Conservation (phyloP, 225 moss, liverwort and hornwort species). For the Asterella californica region DNA sequence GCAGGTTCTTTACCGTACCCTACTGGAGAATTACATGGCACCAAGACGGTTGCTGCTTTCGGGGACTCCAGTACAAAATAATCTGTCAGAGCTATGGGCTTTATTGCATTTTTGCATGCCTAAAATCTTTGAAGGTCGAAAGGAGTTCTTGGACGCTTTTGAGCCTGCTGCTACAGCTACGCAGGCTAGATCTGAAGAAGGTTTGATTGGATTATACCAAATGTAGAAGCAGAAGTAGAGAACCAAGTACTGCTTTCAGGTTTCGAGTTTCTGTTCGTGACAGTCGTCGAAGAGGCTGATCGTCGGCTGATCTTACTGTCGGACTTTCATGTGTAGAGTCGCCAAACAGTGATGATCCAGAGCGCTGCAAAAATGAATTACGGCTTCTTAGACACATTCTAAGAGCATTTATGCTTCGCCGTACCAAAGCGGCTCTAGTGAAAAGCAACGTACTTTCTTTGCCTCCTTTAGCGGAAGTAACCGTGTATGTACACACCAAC, state of each 20-base stretch:
- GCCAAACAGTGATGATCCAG: constrained; percentile 36
- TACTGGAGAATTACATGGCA: constrained; percentile 68
- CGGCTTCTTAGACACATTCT: constrained; percentile 52
- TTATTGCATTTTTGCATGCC: constrained; percentile 92
- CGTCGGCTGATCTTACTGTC: neutral
- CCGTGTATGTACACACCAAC: constrained; percentile 57
- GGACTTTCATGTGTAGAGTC: constrained; percentile 15
- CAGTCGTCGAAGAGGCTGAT: neutral
- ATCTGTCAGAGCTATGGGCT: constrained; percentile 88
- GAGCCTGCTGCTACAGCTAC: constrained; percentile 51
- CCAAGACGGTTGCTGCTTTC: constrained; percentile 82
- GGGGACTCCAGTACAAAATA: constrained; percentile 91
- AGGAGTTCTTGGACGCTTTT: constrained; percentile 64
- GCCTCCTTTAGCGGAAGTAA: constrained; percentile 73
- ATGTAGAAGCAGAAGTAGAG: neutral
- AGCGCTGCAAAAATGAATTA: constrained; percentile 38
- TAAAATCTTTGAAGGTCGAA: constrained; percentile 46
- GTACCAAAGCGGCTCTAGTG: constrained; percentile 81
- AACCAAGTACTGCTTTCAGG: neutral
- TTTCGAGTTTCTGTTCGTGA: neutral
- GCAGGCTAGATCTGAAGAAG: constrained; percentile 24
- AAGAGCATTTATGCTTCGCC: constrained; percentile 82
- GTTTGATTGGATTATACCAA: neutral
- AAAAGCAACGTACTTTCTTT: constrained; percentile 66
- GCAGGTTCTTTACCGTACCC: constrained; percentile 77